These are phyloP conservation scores for Lepiota venenata DNA, from an alignment of 768 basidiomycete species.

Conservation along the genomic window DNA sequence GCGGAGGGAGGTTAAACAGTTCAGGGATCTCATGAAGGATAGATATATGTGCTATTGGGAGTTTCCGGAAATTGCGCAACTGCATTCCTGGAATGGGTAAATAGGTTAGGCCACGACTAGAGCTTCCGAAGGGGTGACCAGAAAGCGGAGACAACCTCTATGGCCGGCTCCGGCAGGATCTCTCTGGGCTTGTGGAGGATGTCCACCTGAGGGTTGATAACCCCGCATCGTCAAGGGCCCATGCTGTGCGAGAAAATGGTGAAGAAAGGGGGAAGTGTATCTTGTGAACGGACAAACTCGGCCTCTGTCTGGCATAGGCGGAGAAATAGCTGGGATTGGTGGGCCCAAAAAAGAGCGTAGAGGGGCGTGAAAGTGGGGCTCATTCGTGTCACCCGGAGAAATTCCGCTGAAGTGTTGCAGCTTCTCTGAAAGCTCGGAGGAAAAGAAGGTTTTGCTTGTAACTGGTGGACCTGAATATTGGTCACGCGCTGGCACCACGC, in stretches of 20 bases:
- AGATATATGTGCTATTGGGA: conserved; percentile 3
- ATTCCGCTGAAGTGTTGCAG: neutral
- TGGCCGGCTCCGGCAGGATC: neutral
- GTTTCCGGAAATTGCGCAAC: conserved; percentile 10
- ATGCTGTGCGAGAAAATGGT: neutral
- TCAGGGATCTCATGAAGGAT: neutral
- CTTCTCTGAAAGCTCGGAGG: conserved; percentile 1
- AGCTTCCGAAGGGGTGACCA: neutral
- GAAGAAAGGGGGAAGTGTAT: neutral
- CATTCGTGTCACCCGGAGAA: conserved; percentile 1
- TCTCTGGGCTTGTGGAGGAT: neutral
- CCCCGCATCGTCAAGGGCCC: conserved; percentile 6
- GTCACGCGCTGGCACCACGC: neutral
- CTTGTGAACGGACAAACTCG: neutral
- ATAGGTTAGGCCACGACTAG: neutral
- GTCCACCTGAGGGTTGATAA: neutral
- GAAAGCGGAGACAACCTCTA: neutral
- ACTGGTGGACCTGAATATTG: neutral
- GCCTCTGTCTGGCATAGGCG: neutral
- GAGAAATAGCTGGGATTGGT: neutral
- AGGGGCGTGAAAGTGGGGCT: neutral
- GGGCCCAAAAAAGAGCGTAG: neutral
- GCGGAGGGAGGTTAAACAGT: neutral
- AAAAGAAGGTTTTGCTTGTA: neutral
- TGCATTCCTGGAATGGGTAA: neutral